These are phyloP conservation scores for Collybia mongolica DNA, from an alignment of 768 basidiomycete genomes.

Conservation along the genomic window DNA sequence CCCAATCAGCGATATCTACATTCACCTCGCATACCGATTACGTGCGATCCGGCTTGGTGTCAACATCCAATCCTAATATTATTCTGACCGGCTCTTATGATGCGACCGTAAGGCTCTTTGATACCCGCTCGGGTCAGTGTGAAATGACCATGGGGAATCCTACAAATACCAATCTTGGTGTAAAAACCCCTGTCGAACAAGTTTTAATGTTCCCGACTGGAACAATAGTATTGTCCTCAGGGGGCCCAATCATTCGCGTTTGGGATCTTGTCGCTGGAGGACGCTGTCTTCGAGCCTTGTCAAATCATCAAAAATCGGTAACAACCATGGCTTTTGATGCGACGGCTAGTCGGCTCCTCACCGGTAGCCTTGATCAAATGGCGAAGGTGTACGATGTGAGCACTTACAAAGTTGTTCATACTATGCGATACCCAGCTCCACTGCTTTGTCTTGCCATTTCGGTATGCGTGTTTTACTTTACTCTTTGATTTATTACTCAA, in stretches of 20 bases:
- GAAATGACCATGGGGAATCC: conserved; percentile 78
- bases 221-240: conserved; percentile 79
- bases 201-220: conserved; percentile 92
- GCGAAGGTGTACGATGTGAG: conserved; percentile 98
- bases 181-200: conserved; percentile 79
- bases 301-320: conserved; percentile 98
- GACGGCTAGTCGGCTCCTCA: conserved; percentile 74
- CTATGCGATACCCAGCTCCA: conserved; percentile 97
- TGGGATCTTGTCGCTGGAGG: conserved; percentile 96
- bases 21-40: conserved; percentile 93
- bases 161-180: conserved; percentile 24
- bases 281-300: conserved; percentile 84
- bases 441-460: conserved; percentile 89
- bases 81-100: conserved; percentile 95
- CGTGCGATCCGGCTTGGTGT: conserved; percentile 89
- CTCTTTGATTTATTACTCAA: conserved; percentile 7
- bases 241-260: conserved; percentile 89
- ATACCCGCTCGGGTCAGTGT: conserved; percentile 77
- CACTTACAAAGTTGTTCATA: conserved; percentile 93
- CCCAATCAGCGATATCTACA: conserved; percentile 74
- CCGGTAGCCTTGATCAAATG: conserved; percentile 94
- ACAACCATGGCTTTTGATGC: conserved; percentile 85
- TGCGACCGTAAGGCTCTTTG: conserved; percentile 84
- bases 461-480: conserved; percentile 43
- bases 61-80: conserved; percentile 77